Conservation (phyloP, 352 stramenopile species). For the Phytophthora colocasiae region DNA sequence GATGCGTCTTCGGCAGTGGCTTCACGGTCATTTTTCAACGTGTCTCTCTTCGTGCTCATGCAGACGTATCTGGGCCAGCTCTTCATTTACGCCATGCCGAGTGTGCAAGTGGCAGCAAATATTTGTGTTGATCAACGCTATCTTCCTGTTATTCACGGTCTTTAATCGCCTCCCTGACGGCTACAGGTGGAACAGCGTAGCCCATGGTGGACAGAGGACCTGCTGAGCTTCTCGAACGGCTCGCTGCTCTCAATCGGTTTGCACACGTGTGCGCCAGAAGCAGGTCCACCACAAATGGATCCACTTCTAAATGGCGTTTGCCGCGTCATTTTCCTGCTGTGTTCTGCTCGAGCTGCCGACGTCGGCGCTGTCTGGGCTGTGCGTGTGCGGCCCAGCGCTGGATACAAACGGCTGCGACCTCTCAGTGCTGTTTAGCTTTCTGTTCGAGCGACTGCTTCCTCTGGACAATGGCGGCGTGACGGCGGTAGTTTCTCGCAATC, state of each 20-base stretch:
- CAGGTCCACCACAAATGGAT: constrained; percentile 32
- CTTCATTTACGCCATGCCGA: no score
- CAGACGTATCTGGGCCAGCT: no score
- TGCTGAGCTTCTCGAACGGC: constrained; percentile 4
- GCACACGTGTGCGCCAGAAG: constrained; percentile 33
- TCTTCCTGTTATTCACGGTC: no score
- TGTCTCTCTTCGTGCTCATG: no score
- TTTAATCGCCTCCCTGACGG: no score
- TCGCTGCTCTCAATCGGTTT: constrained; percentile 20
- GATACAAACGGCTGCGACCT: constrained; percentile 38
- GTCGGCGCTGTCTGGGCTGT: constrained; percentile 34
- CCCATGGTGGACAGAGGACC: no score
- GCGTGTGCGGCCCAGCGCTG: constrained; percentile 49
- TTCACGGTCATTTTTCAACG: no score
- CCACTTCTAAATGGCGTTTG: constrained; percentile 34
- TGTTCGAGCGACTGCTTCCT: constrained; percentile 5
- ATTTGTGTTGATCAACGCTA: no score
- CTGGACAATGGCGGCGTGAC: constrained; percentile 9
- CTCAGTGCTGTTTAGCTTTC: constrained; percentile 13
- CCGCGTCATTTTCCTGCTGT: constrained; percentile 23
- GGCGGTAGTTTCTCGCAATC: constrained; percentile 44
- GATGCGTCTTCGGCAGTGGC: no score
- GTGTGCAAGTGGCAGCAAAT: no score
- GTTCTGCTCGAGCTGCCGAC: constrained; percentile 5
- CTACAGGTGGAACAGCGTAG: no score